Evolutionary conservation across 805 yeast species (phyloP), one percentile per base, ranked within the genome.

Genomic region (Tetrapisispora phaffii): DNA sequence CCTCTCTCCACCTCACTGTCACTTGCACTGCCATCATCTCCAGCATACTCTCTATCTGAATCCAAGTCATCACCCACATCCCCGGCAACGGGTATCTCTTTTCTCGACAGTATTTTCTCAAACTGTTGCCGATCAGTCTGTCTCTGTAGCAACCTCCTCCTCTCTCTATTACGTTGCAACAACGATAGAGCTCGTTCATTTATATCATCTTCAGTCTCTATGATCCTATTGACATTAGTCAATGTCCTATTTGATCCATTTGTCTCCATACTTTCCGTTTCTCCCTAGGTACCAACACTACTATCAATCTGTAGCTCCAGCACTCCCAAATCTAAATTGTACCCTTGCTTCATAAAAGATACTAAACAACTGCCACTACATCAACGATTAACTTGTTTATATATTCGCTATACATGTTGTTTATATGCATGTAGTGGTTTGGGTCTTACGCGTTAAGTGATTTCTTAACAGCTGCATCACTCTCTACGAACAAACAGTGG

Each of bases 121-220:
- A 22, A 47, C 46, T 35, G 41, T 41, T 37, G 48, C 34, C 43
- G 13, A 17, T 40, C 43, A 3, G 34, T 36, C 20, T 40, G 43
- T 22, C 43, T 40, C 23, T 51, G 49, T 16, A 59, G 43, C 33
- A 57, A 26, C 17, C 48, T 50, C 39, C 63, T 51, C 15, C 63
- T 55, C 41, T 56, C 58, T 39, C 66, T 51, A 16, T 59, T 62
- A 37, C 63, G 52, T 40, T 60, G 60, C 24, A 62, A 44, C 20
- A 62, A 45, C 13, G 51, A 48, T 21, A 54, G 41, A 3, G 67
- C 67, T 36, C 65, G 48, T 36, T 53, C 60, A 39, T 62, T 61
- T 20, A 62, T 59, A 8, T 52, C 47, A n/a, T 57, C 56, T 15
- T 50, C 47, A 19, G 55, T 56, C 8, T 48, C 46, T 20, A 48